Evolutionary conservation across 2,329 filamentous ascomycete species (phyloP), one percentile per base, ranked within the genome.

Genomic region (Sporothrix pseudoabietina): DNA sequence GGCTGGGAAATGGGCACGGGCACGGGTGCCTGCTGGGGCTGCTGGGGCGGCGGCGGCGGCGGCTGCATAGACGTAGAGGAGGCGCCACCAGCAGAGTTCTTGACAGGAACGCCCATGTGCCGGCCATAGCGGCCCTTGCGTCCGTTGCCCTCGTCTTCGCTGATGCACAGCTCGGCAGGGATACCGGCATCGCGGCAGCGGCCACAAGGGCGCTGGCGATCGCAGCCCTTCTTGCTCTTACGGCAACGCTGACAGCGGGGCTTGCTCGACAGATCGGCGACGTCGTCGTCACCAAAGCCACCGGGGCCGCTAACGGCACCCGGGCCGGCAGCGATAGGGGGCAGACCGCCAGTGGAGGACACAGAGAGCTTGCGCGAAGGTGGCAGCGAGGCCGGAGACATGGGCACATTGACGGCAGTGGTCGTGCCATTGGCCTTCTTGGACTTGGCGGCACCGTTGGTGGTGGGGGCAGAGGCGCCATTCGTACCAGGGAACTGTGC

Each of bases 201-300:
- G 72, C 94, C 93, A 80, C 96, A 99, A 39, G 96, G 96, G 54
- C 96, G 91, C 83, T 98, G 96, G 74, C 96, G 91, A 84, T 99
- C 96, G 80, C 96, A 99, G 14, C 96, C 96, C 84, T 99, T 99
- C 87, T 99, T 99, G 84, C 95, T 98, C 89, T 99, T 99, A 79
- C 96, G 92, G 86, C 96, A 99, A 74, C 96, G 92, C 82, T 99
- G 96, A 85, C 96, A 99, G 76, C 96, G 94, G 73, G 96, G 96
- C 84, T 98, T 98, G 77, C 92, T 94, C 0, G 95, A 98, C 26
- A 98, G 85, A 78, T 99, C 95, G 3, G 94, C 96, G 68, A 97
- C 86, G 73, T 98, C 94, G 77, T 98, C 94, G 77, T 97, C 93
- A 77, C 94, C 93, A 10, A 74, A 49, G 12, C 71, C 74, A 39